Evolutionary conservation across 2,329 filamentous ascomycete genomes (phyloP), one percentile per base, ranked within the genome.

Genomic region (Chaetomiaceae sp.): DNA sequence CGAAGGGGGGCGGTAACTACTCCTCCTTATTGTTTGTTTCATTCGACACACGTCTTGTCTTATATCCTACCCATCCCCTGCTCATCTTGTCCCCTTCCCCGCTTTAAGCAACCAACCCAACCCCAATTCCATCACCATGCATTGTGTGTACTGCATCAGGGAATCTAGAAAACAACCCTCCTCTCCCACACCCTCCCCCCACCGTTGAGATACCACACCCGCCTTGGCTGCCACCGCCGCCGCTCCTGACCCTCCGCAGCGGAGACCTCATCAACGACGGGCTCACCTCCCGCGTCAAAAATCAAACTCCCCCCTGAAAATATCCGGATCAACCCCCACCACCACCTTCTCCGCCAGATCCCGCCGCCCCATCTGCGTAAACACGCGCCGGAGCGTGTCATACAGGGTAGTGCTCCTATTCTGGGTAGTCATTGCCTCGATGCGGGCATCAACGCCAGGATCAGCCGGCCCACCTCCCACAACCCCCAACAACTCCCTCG

Each of bases 351-450:
- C 91, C 3, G 87, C 86, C 64, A 99, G 67, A 70, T 99, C 93
- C 50, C 89, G 76, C 51, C 93, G 75, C 2, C 87, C 87, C 93
- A 99, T 97, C 72, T 95, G 89, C 9, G 85, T 91, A 69, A 99
- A 97, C n/a, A 97, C 93, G 54, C 95, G 77, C 55, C 92, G 75
- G 55, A 99, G 73, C 12, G 95, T 99, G 68, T 99, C 95, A 68
- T 96, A 96, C 53, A 99, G 73, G 63, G 96, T 99, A 44, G 91
- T 96, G 74, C 89, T 96, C 66, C 95, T 85, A 70, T 99, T 99
- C 74, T 97, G 92, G 45, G 86, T 86, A 48, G 95, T 86, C 84
- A 96, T 90, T 54, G 86, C 79, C 64, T 96, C 88, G 17, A 96
- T 76, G 59, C 88, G 83, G 50, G 81, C 82, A 62, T 96, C 90